These are phyloP conservation scores for Lathyrus aphaca DNA, from an alignment of 306 rosid genomes.

Conservation along the genomic window DNA sequence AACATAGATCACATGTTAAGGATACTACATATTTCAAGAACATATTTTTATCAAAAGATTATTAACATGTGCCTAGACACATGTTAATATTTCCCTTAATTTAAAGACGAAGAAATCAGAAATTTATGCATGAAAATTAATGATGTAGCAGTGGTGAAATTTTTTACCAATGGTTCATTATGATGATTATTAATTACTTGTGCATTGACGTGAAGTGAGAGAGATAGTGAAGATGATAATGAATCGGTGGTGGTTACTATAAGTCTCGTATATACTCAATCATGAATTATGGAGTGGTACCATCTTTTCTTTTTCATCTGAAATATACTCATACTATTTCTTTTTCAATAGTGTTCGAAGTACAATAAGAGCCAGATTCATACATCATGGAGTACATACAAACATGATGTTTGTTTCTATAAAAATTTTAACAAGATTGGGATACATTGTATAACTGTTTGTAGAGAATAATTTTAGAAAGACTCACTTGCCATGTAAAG, in stretches of 20 bases:
- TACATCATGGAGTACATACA: not conserved
- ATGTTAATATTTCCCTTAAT: too few species aligned
- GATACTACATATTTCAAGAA: too few species aligned
- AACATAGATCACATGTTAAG: too few species aligned
- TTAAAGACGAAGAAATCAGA: conserved; percentile 1
- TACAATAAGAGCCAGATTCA: not conserved
- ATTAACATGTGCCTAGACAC: too few species aligned
- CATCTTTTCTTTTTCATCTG: not conserved
- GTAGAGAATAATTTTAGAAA: too few species aligned
- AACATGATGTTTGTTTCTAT: not conserved
- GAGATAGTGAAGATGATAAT: not conserved
- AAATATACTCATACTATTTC: not conserved
- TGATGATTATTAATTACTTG: not conserved
- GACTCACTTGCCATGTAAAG: too few species aligned
- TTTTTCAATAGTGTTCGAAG: not conserved
- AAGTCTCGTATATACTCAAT: not conserved
- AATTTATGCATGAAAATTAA: conserved; percentile 9
- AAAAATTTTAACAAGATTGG: too few species aligned
- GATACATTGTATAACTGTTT: too few species aligned
- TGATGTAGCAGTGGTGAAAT: conserved; percentile 1
- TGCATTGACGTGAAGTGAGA: not conserved
- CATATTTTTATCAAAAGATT: too few species aligned
- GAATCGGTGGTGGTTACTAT: not conserved
- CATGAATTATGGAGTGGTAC: not conserved
- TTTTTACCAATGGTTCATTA: not conserved